Evolutionary conservation across 2,329 filamentous ascomycete species (phyloP).

Genomic region (Blumeria hordei): DNA sequence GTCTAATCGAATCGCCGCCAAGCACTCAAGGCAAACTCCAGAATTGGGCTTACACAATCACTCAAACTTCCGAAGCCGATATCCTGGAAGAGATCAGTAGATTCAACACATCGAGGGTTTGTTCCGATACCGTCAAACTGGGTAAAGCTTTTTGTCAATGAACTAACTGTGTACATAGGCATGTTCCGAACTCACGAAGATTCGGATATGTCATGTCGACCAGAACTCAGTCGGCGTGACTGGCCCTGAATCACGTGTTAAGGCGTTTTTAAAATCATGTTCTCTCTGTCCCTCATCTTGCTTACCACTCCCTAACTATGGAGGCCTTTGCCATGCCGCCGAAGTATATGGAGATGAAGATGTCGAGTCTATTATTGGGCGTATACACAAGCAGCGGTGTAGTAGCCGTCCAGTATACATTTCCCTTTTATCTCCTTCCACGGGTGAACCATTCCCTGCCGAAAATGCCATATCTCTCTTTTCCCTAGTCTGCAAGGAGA

Average conservation of each 20-base stretch:
- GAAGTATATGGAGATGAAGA: slow-evolving; percentile 1
- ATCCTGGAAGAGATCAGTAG: slow-evolving; percentile 1
- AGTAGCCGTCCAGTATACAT: neutral
- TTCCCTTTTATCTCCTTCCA: slow-evolving; percentile 2
- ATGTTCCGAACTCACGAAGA: slow-evolving; percentile 1
- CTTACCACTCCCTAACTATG: neutral
- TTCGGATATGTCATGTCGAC: neutral
- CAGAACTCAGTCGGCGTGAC: slow-evolving; percentile 1
- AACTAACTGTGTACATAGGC: neutral
- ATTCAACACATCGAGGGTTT: neutral
- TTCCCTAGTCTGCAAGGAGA: neutral
- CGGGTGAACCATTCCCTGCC: neutral
- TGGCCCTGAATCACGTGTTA: slow-evolving; percentile 1
- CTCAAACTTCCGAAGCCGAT: neutral
- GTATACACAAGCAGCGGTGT: neutral
- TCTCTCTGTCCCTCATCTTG: neutral
- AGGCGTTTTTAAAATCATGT: neutral
- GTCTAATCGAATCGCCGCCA: neutral
- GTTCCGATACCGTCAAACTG: neutral
- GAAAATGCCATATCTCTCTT: neutral
- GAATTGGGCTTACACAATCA: slow-evolving; percentile 1
- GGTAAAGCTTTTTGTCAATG: no score
- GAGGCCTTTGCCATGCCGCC: slow-evolving; percentile 1
- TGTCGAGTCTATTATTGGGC: neutral
- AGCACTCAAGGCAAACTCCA: neutral